Conservation (phyloP, 148 eudicot species). For the Silene conica region DNA sequence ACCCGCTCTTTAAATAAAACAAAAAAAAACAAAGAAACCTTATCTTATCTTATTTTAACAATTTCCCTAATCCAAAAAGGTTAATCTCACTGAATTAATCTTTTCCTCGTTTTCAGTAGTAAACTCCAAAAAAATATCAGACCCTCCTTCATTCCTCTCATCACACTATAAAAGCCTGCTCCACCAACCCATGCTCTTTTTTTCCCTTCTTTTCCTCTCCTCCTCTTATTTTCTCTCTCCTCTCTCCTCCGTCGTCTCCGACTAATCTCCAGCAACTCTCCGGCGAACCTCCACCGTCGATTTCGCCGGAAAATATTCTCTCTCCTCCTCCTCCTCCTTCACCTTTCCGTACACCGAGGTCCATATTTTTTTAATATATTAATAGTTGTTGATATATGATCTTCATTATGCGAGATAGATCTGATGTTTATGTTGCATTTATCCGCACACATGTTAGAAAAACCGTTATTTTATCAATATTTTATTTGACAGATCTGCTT, state of each 20-base stretch:
- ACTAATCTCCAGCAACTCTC: not conserved
- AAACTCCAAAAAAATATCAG: not conserved
- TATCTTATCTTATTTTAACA: not conserved
- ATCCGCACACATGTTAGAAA: too few species aligned
- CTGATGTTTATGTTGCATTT: not conserved
- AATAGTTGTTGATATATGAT: not conserved
- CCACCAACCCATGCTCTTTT: slow-evolving; percentile 9
- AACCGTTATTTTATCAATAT: too few species aligned
- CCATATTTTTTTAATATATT: not conserved
- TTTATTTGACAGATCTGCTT: not conserved
- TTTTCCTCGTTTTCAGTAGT: not conserved
- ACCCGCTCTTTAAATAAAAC: too few species aligned
- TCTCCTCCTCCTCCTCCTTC: not conserved
- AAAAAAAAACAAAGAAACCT: too few species aligned
- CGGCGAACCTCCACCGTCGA: not conserved
- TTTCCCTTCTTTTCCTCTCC: slow-evolving; percentile 8
- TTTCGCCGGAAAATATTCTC: not conserved
- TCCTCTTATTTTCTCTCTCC: slow-evolving; percentile 3
- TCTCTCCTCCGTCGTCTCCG: not conserved
- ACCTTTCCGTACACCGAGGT: not conserved
- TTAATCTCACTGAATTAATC: not conserved
- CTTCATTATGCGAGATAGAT: not conserved
- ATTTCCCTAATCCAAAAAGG: not conserved
- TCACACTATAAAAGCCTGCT: slow-evolving; percentile 11
- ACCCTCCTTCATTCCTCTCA: not conserved